These are phyloP conservation scores for Melanomma pulvis-pyrius DNA, from an alignment of 495 filamentous ascomycete species.

Conservation along the genomic window DNA sequence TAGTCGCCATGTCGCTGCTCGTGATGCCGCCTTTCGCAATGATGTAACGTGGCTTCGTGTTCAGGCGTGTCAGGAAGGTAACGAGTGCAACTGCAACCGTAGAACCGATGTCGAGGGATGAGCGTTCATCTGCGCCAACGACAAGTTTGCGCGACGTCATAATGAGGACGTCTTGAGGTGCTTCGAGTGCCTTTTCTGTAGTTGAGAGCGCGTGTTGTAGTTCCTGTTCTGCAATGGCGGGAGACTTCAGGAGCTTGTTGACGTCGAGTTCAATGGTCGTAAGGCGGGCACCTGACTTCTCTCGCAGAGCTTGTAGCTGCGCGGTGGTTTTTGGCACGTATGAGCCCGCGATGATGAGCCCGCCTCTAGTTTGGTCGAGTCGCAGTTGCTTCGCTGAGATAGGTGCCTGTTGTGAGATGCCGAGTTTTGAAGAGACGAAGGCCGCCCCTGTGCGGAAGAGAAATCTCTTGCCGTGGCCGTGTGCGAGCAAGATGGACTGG, in stretches of 20 bases:
- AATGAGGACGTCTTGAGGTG: conserved; percentile 50
- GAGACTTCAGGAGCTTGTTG: conserved; percentile 48
- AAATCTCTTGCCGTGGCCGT: conserved; percentile 52
- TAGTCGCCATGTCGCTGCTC: conserved; percentile 57
- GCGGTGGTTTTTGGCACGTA: conserved; percentile 61
- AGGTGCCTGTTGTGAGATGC: conserved; percentile 52
- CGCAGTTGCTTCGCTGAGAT: conserved; percentile 49
- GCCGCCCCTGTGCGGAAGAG: conserved; percentile 58
- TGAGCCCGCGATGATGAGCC: conserved; percentile 56
- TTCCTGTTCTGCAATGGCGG: conserved; percentile 27
- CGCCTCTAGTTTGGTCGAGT: conserved; percentile 49
- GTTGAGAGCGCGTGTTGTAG: conserved; percentile 31
- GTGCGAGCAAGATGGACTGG: conserved; percentile 51
- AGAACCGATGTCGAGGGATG: conserved; percentile 52
- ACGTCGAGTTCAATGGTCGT: conserved; percentile 55
- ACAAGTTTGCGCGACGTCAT: conserved; percentile 59
- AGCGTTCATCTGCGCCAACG: conserved; percentile 50
- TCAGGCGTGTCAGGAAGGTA: conserved; percentile 47
- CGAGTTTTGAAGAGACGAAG: conserved; percentile 59
- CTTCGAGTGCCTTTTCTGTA: conserved; percentile 40
- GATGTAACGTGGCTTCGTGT: conserved; percentile 55
- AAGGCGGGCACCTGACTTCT: conserved; percentile 46
- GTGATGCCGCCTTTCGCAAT: conserved; percentile 61
- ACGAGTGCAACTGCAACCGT: conserved; percentile 54
- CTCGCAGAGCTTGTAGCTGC: conserved; percentile 50